phyloP scores from a whole-genome alignment of 2,329 filamentous ascomycete genomes.

The Alternaria triticimaculans region DNA sequence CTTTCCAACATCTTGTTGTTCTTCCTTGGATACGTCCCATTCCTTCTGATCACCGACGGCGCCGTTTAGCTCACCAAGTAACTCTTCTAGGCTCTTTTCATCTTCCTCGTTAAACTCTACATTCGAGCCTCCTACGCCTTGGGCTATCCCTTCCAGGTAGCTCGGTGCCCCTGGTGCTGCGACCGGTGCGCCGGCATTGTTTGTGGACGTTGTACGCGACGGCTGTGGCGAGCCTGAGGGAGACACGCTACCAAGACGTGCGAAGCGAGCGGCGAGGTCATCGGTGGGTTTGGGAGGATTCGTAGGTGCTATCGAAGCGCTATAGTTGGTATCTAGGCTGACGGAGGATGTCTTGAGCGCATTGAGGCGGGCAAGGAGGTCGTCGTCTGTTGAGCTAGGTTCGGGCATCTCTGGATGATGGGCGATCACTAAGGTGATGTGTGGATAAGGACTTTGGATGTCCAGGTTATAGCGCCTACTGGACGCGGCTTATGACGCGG shows the following conservation, averaged over 20 bases:
- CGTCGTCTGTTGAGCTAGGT: conserved; percentile 41
- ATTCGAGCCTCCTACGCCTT: conserved; percentile 34
- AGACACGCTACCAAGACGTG: conserved; percentile 40
- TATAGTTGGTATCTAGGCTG: conserved; percentile 37
- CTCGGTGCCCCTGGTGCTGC: conserved; percentile 43
- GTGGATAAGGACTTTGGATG: background rate
- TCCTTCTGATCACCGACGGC: conserved; percentile 41
- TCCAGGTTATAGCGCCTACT: background rate
- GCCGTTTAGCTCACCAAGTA: conserved; percentile 51
- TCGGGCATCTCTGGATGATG: conserved; percentile 17
- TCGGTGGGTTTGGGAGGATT: conserved; percentile 27
- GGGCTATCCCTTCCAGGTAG: conserved; percentile 42
- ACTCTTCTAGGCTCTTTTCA: conserved; percentile 56
- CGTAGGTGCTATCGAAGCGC: conserved; percentile 21
- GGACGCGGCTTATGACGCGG: conserved; percentile 1
- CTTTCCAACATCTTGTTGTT: conserved; percentile 50
- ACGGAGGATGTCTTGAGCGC: conserved; percentile 55
- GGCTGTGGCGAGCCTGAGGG: conserved; percentile 37
- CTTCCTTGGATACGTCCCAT: conserved; percentile 50
- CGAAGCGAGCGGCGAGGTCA: conserved; percentile 49
- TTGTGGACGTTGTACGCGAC: conserved; percentile 27
- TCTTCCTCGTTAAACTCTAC: conserved; percentile 48
- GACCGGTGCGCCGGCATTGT: conserved; percentile 24
- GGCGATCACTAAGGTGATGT: background rate
- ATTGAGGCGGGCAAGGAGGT: conserved; percentile 57